Conservation (phyloP, 352 stramenopile species). For the Halophytophthora batemanensis region DNA sequence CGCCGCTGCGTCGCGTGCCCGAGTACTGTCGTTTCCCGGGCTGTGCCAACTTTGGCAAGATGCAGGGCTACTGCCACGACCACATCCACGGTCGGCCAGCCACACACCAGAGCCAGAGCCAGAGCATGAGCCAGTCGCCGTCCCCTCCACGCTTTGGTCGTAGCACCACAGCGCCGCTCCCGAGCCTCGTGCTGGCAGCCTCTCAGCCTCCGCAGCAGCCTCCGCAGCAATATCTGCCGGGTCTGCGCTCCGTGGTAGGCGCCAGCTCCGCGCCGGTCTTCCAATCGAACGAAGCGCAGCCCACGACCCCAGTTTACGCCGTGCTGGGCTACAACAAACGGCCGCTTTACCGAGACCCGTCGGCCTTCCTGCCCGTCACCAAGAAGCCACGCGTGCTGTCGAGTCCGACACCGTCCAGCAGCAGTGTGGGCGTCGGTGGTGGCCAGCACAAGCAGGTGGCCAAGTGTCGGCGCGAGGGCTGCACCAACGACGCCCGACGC, state of each 20-base stretch:
- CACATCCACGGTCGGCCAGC: constrained; percentile 45
- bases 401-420: constrained; percentile 23
- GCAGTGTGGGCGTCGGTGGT: constrained; percentile 17
- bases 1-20: constrained; percentile 32
- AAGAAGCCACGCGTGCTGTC: constrained; percentile 27
- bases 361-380: constrained; percentile 18
- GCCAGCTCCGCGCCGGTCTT: constrained; percentile 11
- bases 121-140: constrained; percentile 18
- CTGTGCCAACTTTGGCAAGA: constrained; percentile 64
- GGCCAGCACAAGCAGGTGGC: constrained; percentile 14
- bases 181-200: constrained; percentile 14
- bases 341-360: constrained; percentile 19
- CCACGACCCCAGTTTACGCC: constrained; percentile 16
- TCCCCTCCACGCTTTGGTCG: constrained; percentile 9
- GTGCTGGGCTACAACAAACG: constrained; percentile 15
- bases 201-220: constrained; percentile 10
- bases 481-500: constrained; percentile 62
- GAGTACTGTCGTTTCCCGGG: constrained; percentile 47
- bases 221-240: constrained; percentile 22
- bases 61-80: constrained; percentile 61
- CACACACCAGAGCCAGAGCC: constrained; percentile 9
- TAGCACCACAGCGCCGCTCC: constrained; percentile 11
- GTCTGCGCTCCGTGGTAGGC: constrained; percentile 22
- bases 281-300: constrained; percentile 13
- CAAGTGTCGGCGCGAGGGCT: constrained; percentile 67